phyloP scores from a whole-genome alignment of 768 basidiomycete genomes.

The Termitomyces sp. region DNA sequence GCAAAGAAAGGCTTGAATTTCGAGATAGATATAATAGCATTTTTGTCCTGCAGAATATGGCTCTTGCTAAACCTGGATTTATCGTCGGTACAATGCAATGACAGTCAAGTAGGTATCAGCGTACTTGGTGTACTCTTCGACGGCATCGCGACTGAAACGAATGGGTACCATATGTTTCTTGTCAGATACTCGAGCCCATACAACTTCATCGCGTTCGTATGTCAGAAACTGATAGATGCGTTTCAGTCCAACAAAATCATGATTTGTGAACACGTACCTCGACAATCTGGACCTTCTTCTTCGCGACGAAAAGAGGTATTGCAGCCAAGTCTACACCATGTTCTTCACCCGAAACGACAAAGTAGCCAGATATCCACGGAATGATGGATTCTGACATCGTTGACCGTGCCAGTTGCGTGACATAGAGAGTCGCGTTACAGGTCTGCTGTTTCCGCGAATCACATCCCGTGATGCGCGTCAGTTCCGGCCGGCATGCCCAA shows the following conservation, averaged over 20 bases:
- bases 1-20: constrained; percentile 46
- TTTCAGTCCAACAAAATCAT: neutral
- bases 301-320: constrained; percentile 24
- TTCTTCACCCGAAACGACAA: constrained; percentile 44
- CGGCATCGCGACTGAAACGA: constrained; percentile 49
- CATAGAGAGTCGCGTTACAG: constrained; percentile 4
- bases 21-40: constrained; percentile 43
- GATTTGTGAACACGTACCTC: constrained; percentile 32
- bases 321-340: constrained; percentile 41
- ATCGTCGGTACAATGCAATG: too few relatives aligned
- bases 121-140: constrained; percentile 37
- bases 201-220: constrained; percentile 35
- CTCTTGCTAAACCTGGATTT: constrained; percentile 18
- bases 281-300: constrained; percentile 52
- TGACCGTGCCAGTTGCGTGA: neutral
- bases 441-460: constrained; percentile 3
- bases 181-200: constrained; percentile 68
- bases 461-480: constrained; percentile 13
- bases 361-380: constrained; percentile 57
- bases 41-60: constrained; percentile 40
- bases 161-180: constrained; percentile 44
- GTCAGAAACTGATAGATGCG: constrained; percentile 47
- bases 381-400: constrained; percentile 31
- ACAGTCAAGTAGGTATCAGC: constrained; percentile 2
- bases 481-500: neutral